These are phyloP conservation scores for Microdochium bolleyi DNA, from an alignment of 2,329 filamentous ascomycete genomes.

Conservation along the genomic window DNA sequence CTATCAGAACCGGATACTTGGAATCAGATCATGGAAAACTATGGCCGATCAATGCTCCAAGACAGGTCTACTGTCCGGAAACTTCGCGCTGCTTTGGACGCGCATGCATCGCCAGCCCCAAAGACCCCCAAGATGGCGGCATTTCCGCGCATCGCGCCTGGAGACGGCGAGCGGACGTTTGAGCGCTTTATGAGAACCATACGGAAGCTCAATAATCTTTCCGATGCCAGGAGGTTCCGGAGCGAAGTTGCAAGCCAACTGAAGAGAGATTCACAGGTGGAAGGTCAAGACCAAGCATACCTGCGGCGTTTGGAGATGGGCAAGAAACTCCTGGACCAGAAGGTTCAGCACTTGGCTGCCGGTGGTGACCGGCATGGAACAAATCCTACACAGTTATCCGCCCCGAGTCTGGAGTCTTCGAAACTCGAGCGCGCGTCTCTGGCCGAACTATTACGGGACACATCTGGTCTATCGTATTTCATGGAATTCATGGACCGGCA, in stretches of 20 bases:
- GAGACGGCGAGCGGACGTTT: constrained; percentile 86
- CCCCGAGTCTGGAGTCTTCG: constrained; percentile 35
- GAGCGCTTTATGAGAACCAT: constrained; percentile 91
- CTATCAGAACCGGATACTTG: constrained; percentile 91
- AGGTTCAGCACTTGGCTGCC: constrained; percentile 71
- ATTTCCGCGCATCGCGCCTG: constrained; percentile 71
- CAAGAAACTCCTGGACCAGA: constrained; percentile 82
- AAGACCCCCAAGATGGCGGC: constrained; percentile 55
- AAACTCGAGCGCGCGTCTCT: constrained; percentile 68
- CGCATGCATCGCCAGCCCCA: constrained; percentile 80
- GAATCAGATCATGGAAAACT: constrained; percentile 93
- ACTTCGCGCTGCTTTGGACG: constrained; percentile 82
- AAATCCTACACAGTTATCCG: constrained; percentile 16
- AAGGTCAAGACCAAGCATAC: constrained; percentile 78
- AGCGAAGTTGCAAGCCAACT: constrained; percentile 90
- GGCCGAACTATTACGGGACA: constrained; percentile 79
- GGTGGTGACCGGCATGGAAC: constrained; percentile 44
- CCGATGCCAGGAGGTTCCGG: constrained; percentile 84
- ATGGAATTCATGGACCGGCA: constrained; percentile 99
- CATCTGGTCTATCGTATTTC: constrained; percentile 90
- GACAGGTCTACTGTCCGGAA: constrained; percentile 93
- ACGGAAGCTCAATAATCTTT: constrained; percentile 80
- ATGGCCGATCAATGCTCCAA: constrained; percentile 78
- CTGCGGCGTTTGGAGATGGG: constrained; percentile 85
- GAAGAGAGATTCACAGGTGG: constrained; percentile 71